Percentiles rank a stretch among this genome's conserved stretches.
Conservation (phyloP, 331 rosid species). For the Quercus tomentella region DNA sequence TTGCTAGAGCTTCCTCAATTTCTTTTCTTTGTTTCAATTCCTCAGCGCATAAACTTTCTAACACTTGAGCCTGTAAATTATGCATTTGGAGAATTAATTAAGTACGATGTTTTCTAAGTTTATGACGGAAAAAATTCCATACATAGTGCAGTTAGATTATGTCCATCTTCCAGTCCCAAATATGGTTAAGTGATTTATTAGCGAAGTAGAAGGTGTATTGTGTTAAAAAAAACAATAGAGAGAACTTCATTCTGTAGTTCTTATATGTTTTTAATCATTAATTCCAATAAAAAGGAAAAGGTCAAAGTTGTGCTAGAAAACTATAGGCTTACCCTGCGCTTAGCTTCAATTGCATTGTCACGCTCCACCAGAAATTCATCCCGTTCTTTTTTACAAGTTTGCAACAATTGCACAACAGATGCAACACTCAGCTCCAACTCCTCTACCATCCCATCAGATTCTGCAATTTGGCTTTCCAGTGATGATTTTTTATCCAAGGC, state of each 20-base stretch:
- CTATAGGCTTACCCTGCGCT: too few species aligned
- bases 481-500: not conserved
- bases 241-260: too few species aligned
- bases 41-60: constrained; percentile 39
- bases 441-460: not conserved
- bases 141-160: not conserved
- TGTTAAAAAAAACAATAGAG: too few species aligned
- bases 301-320: too few species aligned
- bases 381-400: constrained; percentile 54
- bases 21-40: constrained; percentile 60
- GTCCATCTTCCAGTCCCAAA: not conserved
- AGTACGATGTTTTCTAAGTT: constrained; percentile 13
- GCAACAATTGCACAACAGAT: constrained; percentile 41
- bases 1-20: constrained; percentile 50
- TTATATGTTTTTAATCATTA: too few species aligned
- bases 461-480: not conserved
- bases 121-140: not conserved
- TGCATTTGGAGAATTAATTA: constrained; percentile 3
- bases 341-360: too few species aligned
- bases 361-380: constrained; percentile 58
- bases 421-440: constrained; percentile 18
- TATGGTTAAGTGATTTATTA: not conserved
- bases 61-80: constrained; percentile 50
- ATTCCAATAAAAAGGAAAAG: too few species aligned
- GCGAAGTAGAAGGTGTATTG: too few species aligned